Conservation (phyloP, 148 eudicot genomes). For the Cornus controversa region DNA sequence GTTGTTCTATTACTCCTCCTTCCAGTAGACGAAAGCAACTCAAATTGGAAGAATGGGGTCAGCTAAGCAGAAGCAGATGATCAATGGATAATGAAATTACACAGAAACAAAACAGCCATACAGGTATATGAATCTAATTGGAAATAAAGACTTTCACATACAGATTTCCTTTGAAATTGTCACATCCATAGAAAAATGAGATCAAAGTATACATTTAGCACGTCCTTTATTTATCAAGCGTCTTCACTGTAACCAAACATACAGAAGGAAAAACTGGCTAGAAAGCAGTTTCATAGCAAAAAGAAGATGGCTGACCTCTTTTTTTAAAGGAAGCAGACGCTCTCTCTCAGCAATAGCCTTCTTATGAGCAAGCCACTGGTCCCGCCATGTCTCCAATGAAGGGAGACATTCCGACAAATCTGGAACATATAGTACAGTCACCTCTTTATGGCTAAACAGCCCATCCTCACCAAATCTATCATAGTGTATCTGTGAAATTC, state of each 20-base stretch:
- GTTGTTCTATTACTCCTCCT: not conserved
- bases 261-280: constrained; percentile 2
- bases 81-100: not conserved
- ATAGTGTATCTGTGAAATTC: constrained; percentile 81
- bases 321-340: constrained; percentile 35
- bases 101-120: not conserved
- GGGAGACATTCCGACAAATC: constrained; percentile 91
- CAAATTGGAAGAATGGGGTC: not conserved
- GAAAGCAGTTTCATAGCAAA: not conserved
- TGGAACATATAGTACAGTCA: constrained; percentile 84
- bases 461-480: constrained; percentile 90
- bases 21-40: not conserved
- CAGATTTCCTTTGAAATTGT: not conserved
- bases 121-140: not conserved
- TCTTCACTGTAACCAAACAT: not conserved
- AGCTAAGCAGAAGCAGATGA: not conserved
- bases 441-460: constrained; percentile 86
- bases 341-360: constrained; percentile 76
- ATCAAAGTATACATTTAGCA: not conserved
- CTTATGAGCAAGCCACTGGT: constrained; percentile 83
- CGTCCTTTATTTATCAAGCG: not conserved
- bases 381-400: constrained; percentile 74
- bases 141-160: not conserved
- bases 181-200: not conserved
- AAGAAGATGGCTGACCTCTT: constrained; percentile 43